phyloP scores from a whole-genome alignment of 441 rosid genomes.

The Mallotus japonicus region DNA sequence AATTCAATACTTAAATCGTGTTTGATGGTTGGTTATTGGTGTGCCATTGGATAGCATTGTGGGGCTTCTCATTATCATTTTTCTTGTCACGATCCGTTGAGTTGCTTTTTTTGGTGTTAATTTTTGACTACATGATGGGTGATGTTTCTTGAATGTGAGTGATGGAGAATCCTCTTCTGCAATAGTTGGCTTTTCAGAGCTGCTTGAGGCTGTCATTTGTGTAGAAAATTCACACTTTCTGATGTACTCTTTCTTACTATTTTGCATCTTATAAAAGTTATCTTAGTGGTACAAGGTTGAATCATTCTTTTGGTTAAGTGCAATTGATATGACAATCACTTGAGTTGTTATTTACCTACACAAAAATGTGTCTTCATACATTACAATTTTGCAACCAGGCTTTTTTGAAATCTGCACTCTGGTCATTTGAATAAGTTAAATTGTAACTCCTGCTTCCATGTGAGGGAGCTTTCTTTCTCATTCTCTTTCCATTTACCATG shows the following conservation, averaged over 20 bases:
- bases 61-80: neutral
- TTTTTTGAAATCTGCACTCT: neutral
- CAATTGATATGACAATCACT: neutral
- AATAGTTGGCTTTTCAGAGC: neutral
- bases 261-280: neutral
- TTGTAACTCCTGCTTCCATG: neutral
- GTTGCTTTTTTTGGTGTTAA: neutral
- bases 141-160: neutral
- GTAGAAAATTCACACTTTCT: neutral
- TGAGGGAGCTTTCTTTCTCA: neutral
- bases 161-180: neutral
- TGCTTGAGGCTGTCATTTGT: conserved; percentile 5
- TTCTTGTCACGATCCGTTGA: neutral
- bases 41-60: neutral
- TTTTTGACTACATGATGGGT: neutral
- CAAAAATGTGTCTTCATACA: neutral
- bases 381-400: neutral
- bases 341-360: no score
- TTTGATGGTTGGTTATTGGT: neutral
- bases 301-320: neutral
- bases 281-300: conserved; percentile 3
- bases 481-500: conserved; percentile 7
- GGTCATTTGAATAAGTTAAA: neutral
- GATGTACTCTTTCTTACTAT: neutral
- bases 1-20: conserved; percentile 9